These are phyloP conservation scores for Stylosanthes scabra DNA, from an alignment of 331 rosid genomes.

Conservation along the genomic window DNA sequence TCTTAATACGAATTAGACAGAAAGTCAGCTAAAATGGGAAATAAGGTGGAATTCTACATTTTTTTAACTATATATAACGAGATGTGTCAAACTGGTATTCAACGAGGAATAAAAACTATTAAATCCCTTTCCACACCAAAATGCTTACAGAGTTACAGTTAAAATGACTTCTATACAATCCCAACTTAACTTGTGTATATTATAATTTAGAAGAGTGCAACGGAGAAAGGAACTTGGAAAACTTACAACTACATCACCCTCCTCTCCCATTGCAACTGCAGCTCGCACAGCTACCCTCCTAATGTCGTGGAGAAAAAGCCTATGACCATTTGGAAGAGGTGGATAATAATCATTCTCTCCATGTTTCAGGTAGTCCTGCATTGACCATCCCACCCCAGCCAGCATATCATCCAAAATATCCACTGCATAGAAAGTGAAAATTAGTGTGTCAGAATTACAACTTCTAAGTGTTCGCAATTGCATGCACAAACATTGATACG, in stretches of 20 bases:
- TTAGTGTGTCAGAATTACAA: slow-evolving; percentile 33
- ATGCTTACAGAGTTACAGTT: slow-evolving; percentile 37
- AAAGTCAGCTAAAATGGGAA: slow-evolving; percentile 21
- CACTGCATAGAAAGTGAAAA: slow-evolving; percentile 59
- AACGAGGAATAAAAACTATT: neutral
- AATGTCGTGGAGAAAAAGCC: slow-evolving; percentile 92
- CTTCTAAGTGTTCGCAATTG: neutral
- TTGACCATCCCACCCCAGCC: slow-evolving; percentile 96
- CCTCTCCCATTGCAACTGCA: slow-evolving; percentile 99
- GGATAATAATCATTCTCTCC: slow-evolving; percentile 97
- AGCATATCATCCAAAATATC: slow-evolving; percentile 97
- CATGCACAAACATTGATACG: slow-evolving; percentile 7
- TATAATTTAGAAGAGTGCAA: slow-evolving; percentile 32
- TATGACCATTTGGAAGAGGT: slow-evolving; percentile 91
- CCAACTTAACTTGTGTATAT: slow-evolving; percentile 1
- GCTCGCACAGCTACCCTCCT: slow-evolving; percentile 91
- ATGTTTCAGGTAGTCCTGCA: slow-evolving; percentile 91
- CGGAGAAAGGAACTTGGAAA: slow-evolving; percentile 43
- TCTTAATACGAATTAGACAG: neutral
- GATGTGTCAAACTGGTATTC: no score
- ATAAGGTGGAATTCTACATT: neutral
- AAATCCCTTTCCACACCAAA: slow-evolving; percentile 4
- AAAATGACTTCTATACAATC: slow-evolving; percentile 10
- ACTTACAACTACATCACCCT: slow-evolving; percentile 97
- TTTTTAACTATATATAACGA: no score